Evolutionary conservation across 345 rosid genomes (phyloP).

Genomic region (Melaleuca quinquenervia): DNA sequence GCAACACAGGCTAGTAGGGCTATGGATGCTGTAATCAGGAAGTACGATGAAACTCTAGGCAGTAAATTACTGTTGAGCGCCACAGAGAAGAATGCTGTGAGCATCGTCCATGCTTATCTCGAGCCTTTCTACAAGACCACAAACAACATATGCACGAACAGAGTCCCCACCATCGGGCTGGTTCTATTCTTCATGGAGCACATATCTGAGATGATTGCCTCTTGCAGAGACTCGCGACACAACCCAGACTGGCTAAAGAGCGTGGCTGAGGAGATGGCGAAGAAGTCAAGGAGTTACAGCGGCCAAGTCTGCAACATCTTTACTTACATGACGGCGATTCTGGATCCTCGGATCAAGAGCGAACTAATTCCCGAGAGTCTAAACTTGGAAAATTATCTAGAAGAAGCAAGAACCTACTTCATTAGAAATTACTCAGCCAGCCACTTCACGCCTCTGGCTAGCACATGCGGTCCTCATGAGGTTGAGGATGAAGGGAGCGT

Average conservation of each 20-base stretch:
- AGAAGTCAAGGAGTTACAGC: conserved; percentile 66
- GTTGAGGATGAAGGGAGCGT: conserved; percentile 67
- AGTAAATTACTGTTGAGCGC: conserved; percentile 44
- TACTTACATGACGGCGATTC: conserved; percentile 79
- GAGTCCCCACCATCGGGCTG: conserved; percentile 67
- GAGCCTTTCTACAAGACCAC: conserved; percentile 85
- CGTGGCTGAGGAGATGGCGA: conserved; percentile 79
- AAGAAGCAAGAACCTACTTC: conserved; percentile 78
- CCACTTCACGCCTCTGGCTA: conserved; percentile 49
- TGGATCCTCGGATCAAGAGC: conserved; percentile 80
- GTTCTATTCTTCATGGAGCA: conserved; percentile 96
- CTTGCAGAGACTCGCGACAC: conserved; percentile 62
- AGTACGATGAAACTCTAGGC: conserved; percentile 51
- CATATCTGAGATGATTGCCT: conserved; percentile 64
- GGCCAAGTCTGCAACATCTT: conserved; percentile 66
- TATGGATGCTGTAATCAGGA: conserved; percentile 64
- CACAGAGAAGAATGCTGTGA: conserved; percentile 53
- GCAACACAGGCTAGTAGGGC: conserved; percentile 65
- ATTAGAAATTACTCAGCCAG: conserved; percentile 49
- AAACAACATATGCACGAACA: conserved; percentile 60
- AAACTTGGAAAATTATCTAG: conserved; percentile 55
- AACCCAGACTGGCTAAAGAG: conserved; percentile 75
- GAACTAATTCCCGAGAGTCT: conserved; percentile 83
- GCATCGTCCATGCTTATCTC: conserved; percentile 51
- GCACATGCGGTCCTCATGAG: conserved; percentile 60